Evolutionary conservation across 2,329 filamentous ascomycete species (phyloP).

Genomic region (Botryosphaeria agaves): DNA sequence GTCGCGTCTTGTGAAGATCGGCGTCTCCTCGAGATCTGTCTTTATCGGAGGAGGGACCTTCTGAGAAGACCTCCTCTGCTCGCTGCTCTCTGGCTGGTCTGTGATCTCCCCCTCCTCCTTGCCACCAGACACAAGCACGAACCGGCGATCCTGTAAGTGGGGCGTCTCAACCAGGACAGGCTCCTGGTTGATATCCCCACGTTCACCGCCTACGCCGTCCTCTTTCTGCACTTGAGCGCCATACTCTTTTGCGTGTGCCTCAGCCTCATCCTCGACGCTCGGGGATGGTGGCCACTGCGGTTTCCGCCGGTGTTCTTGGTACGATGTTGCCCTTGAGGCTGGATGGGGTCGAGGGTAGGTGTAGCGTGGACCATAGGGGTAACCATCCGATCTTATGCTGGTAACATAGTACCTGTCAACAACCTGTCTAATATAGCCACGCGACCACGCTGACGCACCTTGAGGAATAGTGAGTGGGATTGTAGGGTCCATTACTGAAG

Average conservation of each 20-base stretch:
- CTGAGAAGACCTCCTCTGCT: slow-evolving; percentile 11
- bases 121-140: slow-evolving; percentile 33
- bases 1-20: slow-evolving; percentile 21
- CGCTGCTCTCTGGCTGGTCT: slow-evolving; percentile 14
- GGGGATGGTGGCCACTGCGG: slow-evolving; percentile 43
- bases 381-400: slow-evolving; percentile 3
- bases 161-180: slow-evolving; percentile 44
- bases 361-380: slow-evolving; percentile 16
- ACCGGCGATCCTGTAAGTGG: slow-evolving; percentile 35
- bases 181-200: slow-evolving; percentile 50
- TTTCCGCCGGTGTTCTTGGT: too few species aligned
- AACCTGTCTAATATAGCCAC: too few species aligned
- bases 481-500: too few species aligned
- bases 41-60: slow-evolving; percentile 14
- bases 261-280: slow-evolving; percentile 51
- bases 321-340: slow-evolving; percentile 4
- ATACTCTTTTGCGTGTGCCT: slow-evolving; percentile 44
- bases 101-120: slow-evolving; percentile 7
- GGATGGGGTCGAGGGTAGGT: slow-evolving; percentile 11
- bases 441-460: too few species aligned
- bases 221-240: slow-evolving; percentile 18
- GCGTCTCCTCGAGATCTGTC: slow-evolving; percentile 18
- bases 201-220: slow-evolving; percentile 35
- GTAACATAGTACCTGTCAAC: too few species aligned
- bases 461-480: too few species aligned